These are phyloP conservation scores for Pichia sp. DNA, from an alignment of 1,139 yeast genomes.

Conservation along the genomic window DNA sequence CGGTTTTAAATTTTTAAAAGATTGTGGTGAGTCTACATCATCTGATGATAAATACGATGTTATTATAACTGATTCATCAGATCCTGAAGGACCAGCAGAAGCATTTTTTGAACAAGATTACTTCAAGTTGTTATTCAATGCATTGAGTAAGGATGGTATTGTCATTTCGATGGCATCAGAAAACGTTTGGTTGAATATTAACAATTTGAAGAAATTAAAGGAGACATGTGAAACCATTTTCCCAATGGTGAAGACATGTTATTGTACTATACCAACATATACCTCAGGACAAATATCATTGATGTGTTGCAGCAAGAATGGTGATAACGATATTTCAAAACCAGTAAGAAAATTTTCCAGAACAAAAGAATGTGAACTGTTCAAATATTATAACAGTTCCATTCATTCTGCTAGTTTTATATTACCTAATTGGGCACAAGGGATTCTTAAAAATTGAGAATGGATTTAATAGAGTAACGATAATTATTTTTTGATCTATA, in stretches of 20 bases:
- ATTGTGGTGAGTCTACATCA: slow-evolving; percentile 34
- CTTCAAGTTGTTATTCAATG: slow-evolving; percentile 67
- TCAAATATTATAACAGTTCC: slow-evolving; percentile 69
- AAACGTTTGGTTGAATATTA: slow-evolving; percentile 85
- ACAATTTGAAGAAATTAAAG: slow-evolving; percentile 59
- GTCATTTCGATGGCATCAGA: slow-evolving; percentile 93
- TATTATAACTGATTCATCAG: slow-evolving; percentile 93
- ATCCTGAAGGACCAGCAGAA: slow-evolving; percentile 98
- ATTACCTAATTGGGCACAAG: slow-evolving; percentile 80
- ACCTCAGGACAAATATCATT: slow-evolving; percentile 97
- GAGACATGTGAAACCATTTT: slow-evolving; percentile 69
- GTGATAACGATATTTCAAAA: slow-evolving; percentile 42
- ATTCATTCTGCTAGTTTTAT: slow-evolving; percentile 82
- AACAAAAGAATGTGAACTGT: slow-evolving; percentile 50
- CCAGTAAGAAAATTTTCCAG: slow-evolving; percentile 54
- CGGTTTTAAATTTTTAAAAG: slow-evolving; percentile 81
- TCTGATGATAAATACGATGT: slow-evolving; percentile 55
- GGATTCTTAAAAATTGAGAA: slow-evolving; percentile 18
- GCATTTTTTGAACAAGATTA: slow-evolving; percentile 84
- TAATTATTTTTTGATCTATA: too few species aligned
- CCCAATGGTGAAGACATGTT: slow-evolving; percentile 72
- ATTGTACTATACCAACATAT: slow-evolving; percentile 91
- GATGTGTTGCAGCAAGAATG: slow-evolving; percentile 73
- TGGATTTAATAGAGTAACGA: too few species aligned
- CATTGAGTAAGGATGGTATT: slow-evolving; percentile 53